Base-by-base conservation (phyloP, 176 grass and related monocot species). In the Miscanthus lutarioriparius region DNA sequence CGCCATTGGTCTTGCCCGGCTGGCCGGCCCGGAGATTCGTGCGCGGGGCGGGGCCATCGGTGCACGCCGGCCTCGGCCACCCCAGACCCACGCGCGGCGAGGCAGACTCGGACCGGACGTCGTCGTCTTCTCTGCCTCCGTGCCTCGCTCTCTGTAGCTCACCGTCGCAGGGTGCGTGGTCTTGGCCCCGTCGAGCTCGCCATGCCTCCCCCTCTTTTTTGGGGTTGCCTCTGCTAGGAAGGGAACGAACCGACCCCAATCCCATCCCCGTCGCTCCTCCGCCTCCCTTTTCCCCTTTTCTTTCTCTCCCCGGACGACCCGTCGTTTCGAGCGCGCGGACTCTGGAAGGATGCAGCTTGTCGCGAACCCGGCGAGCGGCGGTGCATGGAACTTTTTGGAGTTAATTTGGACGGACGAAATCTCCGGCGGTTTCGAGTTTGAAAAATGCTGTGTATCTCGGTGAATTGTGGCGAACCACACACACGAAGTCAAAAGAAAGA, bases 1-100 rank as follows among this genome's bases (percentile, higher is more conserved):
- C 10, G 8, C 49, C 54, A 71, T 20, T 66, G 69, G 36, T 20
- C 19, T 49, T 40, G 38, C 45, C 10, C 41, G 41, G 41, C 40
- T 10, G 40, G 8, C 40, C 40, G 40, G 40, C 41, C 16, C 47
- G 76, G 84, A 74, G 77, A 80, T 80, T 86, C 56, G 84, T 47
- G 51, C 1, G 17, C 19, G 13, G 1, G 74, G 33, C 49, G 69
- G 28, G 77, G 78, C 45, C 78, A 75, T 41, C 61, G 70, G 81
- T 76, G 78, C 22, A 12, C 49, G 53, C 7, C 53, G 53, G 51
- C 51, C 78, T 87, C 71, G 47, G 27, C 36, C 67, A 15, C 39
- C 47, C 58, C 67, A 27, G 48, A 79, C 40, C 32, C 47, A 71
- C 12, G 35, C 13, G 61, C 41, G 41, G 41, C 41, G 11, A 44